These are phyloP conservation scores for Lepidium campestre DNA, from an alignment of 441 rosid genomes.

Conservation along the genomic window DNA sequence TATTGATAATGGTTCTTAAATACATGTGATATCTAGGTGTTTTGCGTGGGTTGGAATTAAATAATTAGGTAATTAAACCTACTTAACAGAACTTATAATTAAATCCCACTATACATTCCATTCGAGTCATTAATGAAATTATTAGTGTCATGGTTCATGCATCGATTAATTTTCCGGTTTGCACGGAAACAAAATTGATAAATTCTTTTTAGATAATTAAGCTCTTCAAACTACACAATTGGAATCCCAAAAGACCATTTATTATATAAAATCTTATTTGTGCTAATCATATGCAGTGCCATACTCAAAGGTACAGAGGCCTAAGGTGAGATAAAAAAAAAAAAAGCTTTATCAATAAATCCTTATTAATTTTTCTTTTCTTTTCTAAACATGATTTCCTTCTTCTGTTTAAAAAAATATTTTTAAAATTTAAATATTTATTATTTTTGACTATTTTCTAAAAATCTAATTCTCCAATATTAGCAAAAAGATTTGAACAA, in stretches of 20 bases:
- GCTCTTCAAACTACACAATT: not conserved
- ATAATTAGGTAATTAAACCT: constrained; percentile 14
- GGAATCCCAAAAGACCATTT: not conserved
- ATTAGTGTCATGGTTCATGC: constrained; percentile 16
- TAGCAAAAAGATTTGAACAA: too few species aligned
- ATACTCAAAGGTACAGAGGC: too few species aligned
- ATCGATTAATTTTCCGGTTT: constrained; percentile 7
- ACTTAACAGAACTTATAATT: constrained; percentile 9
- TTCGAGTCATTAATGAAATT: not conserved
- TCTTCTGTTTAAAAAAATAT: too few species aligned
- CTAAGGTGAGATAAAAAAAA: too few species aligned
- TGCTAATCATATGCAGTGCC: not conserved
- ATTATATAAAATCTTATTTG: not conserved
- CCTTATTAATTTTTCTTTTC: too few species aligned
- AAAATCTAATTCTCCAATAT: too few species aligned
- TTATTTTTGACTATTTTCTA: too few species aligned
- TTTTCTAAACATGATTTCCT: too few species aligned
- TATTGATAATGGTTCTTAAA: not conserved
- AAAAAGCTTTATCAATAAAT: too few species aligned
- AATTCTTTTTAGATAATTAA: not conserved
- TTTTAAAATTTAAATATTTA: too few species aligned
- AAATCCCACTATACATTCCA: constrained; percentile 15
- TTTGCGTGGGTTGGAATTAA: constrained; percentile 8
- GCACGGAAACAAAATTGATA: constrained; percentile 1
- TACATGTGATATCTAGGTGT: constrained; percentile 16